These are phyloP conservation scores for Talaromyces trachyspermus DNA, from an alignment of 495 filamentous ascomycete genomes.

Conservation along the genomic window DNA sequence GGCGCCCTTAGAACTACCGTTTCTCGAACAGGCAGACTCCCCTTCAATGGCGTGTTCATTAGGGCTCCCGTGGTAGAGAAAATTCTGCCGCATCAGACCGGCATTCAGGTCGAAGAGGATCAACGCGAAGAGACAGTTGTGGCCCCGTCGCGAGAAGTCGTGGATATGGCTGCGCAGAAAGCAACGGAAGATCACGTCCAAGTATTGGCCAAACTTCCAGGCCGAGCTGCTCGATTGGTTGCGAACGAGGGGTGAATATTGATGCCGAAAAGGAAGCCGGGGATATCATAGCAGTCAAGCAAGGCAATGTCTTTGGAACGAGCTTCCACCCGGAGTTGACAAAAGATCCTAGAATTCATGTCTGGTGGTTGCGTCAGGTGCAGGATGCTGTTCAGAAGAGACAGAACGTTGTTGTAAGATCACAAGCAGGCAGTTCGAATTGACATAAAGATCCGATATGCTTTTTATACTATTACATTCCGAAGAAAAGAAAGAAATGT, in stretches of 20 bases:
- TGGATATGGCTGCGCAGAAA: conserved; percentile 31
- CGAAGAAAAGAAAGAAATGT: conserved; percentile 10
- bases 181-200: conserved; percentile 41
- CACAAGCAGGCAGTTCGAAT: no score
- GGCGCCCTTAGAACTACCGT: conserved; percentile 64
- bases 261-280: conserved; percentile 46
- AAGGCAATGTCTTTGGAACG: conserved; percentile 92
- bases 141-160: conserved; percentile 52
- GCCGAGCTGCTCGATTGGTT: conserved; percentile 29
- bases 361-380: conserved; percentile 87
- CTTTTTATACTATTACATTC: no score
- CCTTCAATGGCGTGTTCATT: conserved; percentile 84
- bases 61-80: conserved; percentile 89
- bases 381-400: conserved; percentile 26
- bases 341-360: conserved; percentile 78
- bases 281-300: conserved; percentile 83
- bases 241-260: conserved; percentile 30
- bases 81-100: conserved; percentile 52
- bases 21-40: conserved; percentile 48
- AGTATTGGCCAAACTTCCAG: conserved; percentile 43
- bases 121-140: conserved; percentile 53
- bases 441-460: no score
- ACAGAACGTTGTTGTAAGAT: conserved; percentile 21
- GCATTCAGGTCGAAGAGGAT: conserved; percentile 43
- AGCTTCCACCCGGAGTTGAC: conserved; percentile 97